Evolutionary conservation across 164 flowering plant genomes (phyloP).

Genomic region (Stephania japonica): DNA sequence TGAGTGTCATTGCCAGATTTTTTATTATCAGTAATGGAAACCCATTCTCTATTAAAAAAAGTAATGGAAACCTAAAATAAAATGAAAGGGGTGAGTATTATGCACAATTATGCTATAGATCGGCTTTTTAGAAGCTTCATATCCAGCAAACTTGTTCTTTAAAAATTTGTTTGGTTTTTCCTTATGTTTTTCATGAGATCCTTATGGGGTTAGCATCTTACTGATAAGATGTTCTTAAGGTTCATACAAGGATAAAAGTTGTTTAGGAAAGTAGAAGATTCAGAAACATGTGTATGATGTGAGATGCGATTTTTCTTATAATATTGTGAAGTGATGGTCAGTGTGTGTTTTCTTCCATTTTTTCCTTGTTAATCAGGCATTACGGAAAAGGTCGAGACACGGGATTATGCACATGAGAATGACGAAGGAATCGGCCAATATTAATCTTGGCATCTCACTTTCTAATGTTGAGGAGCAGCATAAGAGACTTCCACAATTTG

Average conservation of each 20-base stretch:
- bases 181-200: background rate
- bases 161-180: background rate
- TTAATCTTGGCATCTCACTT: constrained; percentile 17
- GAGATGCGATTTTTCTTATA: background rate
- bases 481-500: constrained; percentile 44
- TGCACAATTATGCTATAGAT: background rate
- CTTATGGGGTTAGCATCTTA: background rate
- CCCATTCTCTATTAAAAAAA: too few species aligned
- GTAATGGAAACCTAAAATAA: background rate
- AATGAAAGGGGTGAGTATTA: background rate
- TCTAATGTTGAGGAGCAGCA: constrained; percentile 23
- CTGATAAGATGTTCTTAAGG: background rate
- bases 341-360: background rate
- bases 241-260: background rate
- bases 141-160: background rate
- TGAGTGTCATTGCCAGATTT: background rate
- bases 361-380: constrained; percentile 28
- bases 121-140: background rate
- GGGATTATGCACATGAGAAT: constrained; percentile 23
- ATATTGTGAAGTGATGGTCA: background rate
- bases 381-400: constrained; percentile 27
- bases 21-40: background rate
- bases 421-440: constrained; percentile 26
- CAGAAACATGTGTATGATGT: background rate
- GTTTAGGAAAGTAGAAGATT: background rate